Conservation (phyloP, 208 protist species). For the Acanthamoeba polyphaga region DNA sequence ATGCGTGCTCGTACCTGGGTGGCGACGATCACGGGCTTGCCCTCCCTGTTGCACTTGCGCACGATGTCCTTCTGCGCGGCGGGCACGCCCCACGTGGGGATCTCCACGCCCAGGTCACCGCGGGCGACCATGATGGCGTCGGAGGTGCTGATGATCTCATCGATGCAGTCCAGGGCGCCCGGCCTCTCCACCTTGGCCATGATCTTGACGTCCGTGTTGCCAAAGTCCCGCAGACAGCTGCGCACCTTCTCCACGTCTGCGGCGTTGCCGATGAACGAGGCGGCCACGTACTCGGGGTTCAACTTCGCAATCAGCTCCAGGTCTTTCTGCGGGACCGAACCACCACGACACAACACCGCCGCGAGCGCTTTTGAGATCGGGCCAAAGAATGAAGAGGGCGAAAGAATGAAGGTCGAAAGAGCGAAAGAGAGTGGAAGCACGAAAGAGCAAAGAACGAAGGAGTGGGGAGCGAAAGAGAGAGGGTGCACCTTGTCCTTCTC, state of each 20-base stretch:
- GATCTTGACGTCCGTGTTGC: constrained; percentile 94
- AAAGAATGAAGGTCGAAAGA: neutral
- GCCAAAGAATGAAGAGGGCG: too few relatives aligned
- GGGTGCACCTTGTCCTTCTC: constrained; percentile 56
- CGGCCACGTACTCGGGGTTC: constrained; percentile 72
- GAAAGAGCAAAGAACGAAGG: neutral
- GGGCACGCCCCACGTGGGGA: constrained; percentile 98
- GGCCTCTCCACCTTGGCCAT: constrained; percentile 99
- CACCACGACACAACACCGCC: neutral
- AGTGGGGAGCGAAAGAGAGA: neutral
- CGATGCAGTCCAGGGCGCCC: constrained; percentile 97
- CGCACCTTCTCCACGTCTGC: constrained; percentile 69
- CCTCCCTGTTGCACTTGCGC: constrained; percentile 91
- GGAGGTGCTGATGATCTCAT: constrained; percentile 96
- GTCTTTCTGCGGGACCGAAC: neutral
- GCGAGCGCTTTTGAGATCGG: too few relatives aligned
- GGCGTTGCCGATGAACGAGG: constrained; percentile 63
- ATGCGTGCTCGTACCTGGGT: constrained; percentile 89
- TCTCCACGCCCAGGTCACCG: constrained; percentile 98
- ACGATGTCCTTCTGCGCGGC: constrained; percentile 99
- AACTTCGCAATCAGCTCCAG: constrained; percentile 47
- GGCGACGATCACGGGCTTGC: constrained; percentile 99
- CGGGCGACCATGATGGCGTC: constrained; percentile 99
- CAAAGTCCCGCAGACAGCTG: constrained; percentile 37
- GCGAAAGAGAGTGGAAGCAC: neutral